A percentile compares a stretch with the other conserved stretches of the same genome.
Evolutionary conservation across 2,329 filamentous ascomycete genomes (phyloP).

Genomic region (Penicillium digitatum): DNA sequence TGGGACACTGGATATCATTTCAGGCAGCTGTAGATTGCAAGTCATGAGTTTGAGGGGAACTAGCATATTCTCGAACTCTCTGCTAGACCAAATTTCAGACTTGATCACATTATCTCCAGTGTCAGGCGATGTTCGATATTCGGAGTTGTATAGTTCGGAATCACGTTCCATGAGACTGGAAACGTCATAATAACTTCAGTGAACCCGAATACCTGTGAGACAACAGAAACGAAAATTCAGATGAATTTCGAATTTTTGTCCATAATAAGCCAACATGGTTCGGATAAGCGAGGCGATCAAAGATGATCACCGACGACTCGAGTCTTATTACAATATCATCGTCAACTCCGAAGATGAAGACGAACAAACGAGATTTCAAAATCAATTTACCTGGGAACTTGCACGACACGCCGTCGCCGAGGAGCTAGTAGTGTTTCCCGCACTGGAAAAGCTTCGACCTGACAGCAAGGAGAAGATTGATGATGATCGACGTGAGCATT

Average conservation of each 20-base stretch:
- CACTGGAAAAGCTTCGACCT: slow-evolving; percentile 49
- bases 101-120: background rate
- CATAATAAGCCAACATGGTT: slow-evolving; percentile 12
- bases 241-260: background rate
- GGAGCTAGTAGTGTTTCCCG: slow-evolving; percentile 54
- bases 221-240: background rate
- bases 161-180: background rate
- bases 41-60: background rate
- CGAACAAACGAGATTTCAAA: slow-evolving; percentile 45
- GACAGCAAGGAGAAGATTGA: slow-evolving; percentile 49
- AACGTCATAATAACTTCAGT: slow-evolving; percentile 5
- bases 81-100: no score
- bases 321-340: slow-evolving; percentile 45
- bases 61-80: no score
- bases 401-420: slow-evolving; percentile 51
- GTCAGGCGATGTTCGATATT: background rate
- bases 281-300: slow-evolving; percentile 40
- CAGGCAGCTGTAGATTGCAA: background rate
- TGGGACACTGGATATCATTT: background rate
- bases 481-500: slow-evolving; percentile 49
- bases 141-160: background rate
- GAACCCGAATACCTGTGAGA: background rate
- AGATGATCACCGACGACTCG: slow-evolving; percentile 42
- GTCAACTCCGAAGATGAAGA: slow-evolving; percentile 42
- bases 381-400: slow-evolving; percentile 53